Base-by-base conservation (phyloP, 345 rosid species). In the Crucihimalaya himalaica region DNA sequence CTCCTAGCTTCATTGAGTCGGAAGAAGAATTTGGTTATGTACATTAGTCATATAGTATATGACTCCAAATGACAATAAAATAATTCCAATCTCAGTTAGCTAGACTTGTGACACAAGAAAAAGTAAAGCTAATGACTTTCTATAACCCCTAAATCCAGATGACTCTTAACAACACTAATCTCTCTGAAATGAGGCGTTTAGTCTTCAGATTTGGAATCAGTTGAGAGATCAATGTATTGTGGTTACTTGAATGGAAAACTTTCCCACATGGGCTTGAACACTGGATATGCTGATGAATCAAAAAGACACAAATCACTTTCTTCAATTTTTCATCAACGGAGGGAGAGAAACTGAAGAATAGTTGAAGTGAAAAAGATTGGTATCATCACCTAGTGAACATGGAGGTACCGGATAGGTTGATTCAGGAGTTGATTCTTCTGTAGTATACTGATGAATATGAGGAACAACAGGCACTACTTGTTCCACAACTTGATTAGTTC, bases 321-420 rank as follows among this genome's bases (percentile, higher is more conserved):
- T 57, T 59, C 63, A 11, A 19, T 35, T 8, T 42, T 35, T 59
- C 63, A 35, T 15, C 46, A 62, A 43, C 28, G 20, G 63, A 34
- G 63, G 2, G 20, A 4, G 54, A 9, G 54, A 48, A 48, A 20
- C 14, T 20, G 27, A 9, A 20, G 53, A 19, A 11, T 34, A 10
- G 28, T 58, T 58, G 4, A 63, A 28, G 71, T 9, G 56, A 45
- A 51, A 37, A 28, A 47, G 53, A 57, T 47, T 9, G 34, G 60
- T 66, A 66, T 73, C 66, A 35, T 56, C 42, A 65, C 43, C 72
- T 61, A 35, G 47, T 37, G 66, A 12, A 11, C 27, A 6, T 58
- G 45, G 63, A 55, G 60, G 8, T 5, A 55, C 13, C 1, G 21
- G 39, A 55, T 10, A 55, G 13, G 60, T 28, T 6, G 60, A 29